Evolutionary conservation across 2,329 filamentous ascomycete species (phyloP).

Genomic region (Myriosclerotinia curreyana): DNA sequence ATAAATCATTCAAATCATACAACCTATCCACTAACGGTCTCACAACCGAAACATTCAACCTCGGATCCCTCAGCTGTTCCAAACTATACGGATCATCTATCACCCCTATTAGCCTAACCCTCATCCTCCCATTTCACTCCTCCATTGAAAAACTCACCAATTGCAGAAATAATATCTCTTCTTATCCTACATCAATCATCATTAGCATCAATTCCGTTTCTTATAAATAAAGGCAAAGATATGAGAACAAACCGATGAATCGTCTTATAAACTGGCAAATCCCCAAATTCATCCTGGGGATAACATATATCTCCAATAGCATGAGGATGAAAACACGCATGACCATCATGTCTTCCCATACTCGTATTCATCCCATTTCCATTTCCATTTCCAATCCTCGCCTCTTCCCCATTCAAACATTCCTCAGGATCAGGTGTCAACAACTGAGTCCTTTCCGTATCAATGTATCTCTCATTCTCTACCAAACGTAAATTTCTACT

Average conservation of each 20-base stretch:
- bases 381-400: not conserved
- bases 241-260: slow-evolving; percentile 58
- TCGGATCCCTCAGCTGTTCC: slow-evolving; percentile 74
- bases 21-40: slow-evolving; percentile 80
- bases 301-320: slow-evolving; percentile 28
- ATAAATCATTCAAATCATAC: slow-evolving; percentile 75
- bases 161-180: slow-evolving; percentile 60
- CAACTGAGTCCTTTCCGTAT: slow-evolving; percentile 21
- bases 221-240: not conserved
- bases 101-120: slow-evolving; percentile 6
- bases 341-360: slow-evolving; percentile 15
- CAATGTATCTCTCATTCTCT: slow-evolving; percentile 10
- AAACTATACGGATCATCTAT: slow-evolving; percentile 63
- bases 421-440: slow-evolving; percentile 30
- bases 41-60: slow-evolving; percentile 72
- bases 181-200: slow-evolving; percentile 45
- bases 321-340: slow-evolving; percentile 36
- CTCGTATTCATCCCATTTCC: not conserved
- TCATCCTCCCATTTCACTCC: not conserved
- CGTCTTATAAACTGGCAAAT: slow-evolving; percentile 71
- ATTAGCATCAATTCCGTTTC: not conserved
- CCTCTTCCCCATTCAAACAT: slow-evolving; percentile 20
- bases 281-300: slow-evolving; percentile 33
- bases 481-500: no score
- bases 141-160: slow-evolving; percentile 50